Conservation (phyloP, 1,284 basidiomycete genomes). For the Rhizoctonia solani region DNA sequence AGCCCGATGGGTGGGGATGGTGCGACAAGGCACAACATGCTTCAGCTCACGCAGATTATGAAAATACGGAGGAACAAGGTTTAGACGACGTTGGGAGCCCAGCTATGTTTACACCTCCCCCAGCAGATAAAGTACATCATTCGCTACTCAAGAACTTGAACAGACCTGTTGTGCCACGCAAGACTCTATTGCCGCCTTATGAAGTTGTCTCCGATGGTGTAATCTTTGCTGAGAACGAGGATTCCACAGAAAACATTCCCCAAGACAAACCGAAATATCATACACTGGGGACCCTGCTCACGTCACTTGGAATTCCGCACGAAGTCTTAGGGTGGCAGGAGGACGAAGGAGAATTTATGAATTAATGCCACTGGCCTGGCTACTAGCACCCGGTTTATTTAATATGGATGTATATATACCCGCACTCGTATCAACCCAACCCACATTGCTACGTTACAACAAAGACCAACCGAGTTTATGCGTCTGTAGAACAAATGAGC, state of each 20-base stretch:
- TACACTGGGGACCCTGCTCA: constrained; percentile 37
- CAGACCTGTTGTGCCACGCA: constrained; percentile 6
- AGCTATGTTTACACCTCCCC: neutral
- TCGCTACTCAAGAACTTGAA: constrained; percentile 10
- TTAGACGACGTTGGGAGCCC: neutral
- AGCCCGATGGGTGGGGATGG: constrained; percentile 24
- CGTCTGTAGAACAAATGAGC: neutral
- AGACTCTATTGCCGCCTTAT: neutral
- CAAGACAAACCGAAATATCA: constrained; percentile 15
- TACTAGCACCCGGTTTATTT: constrained; percentile 1
- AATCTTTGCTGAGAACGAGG: neutral
- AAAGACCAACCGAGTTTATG: too few species aligned
- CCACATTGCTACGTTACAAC: neutral
- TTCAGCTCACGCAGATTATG: neutral
- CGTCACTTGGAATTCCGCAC: constrained; percentile 37
- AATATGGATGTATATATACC: constrained; percentile 22
- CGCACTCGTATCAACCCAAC: neutral
- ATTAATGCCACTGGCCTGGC: constrained; percentile 1
- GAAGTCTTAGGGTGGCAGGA: constrained; percentile 39
- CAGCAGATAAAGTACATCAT: constrained; percentile 8
- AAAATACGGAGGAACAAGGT: neutral
- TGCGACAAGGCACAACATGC: neutral
- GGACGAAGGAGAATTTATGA: constrained; percentile 38
- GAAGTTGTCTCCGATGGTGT: neutral
- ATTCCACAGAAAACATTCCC: neutral